Conservation (phyloP, 2,329 filamentous ascomycete genomes). For the Aureobasidium sp. region DNA sequence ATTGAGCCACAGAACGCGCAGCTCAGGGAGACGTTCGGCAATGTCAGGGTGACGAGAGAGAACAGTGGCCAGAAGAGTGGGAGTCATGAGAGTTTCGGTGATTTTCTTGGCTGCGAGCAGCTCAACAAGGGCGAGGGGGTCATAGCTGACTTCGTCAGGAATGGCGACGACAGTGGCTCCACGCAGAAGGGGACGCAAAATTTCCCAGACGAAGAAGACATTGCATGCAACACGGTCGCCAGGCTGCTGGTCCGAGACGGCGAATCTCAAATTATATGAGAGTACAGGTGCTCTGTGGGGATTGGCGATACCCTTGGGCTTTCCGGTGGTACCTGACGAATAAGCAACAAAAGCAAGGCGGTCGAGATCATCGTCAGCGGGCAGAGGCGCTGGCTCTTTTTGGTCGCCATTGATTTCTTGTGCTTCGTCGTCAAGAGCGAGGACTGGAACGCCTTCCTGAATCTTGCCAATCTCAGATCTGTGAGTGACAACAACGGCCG, state of each 20-base stretch:
- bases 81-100: conserved; percentile 78
- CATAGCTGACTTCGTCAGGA: conserved; percentile 68
- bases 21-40: conserved; percentile 51
- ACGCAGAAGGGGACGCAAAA: conserved; percentile 64
- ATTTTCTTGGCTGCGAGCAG: conserved; percentile 56
- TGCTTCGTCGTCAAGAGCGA: conserved; percentile 50
- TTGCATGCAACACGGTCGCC: conserved; percentile 79
- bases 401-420: conserved; percentile 18
- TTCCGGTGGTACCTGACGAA: conserved; percentile 68
- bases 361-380: conserved; percentile 60
- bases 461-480: conserved; percentile 56
- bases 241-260: conserved; percentile 57
- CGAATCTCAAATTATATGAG: conserved; percentile 66
- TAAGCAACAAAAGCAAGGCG: conserved; percentile 73
- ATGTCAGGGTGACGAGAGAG: conserved; percentile 61
- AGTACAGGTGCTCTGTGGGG: conserved; percentile 64
- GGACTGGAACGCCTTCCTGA: conserved; percentile 52
- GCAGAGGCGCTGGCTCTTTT: conserved; percentile 39
- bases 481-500: conserved; percentile 62
- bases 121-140: conserved; percentile 64
- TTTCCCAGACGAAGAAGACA: conserved; percentile 83
- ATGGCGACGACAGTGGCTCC: conserved; percentile 69
- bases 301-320: conserved; percentile 76
- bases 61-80: conserved; percentile 66
- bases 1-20: conserved; percentile 70